A percentile compares a stretch with the other conserved stretches of the same genome.
phyloP scores from a whole-genome alignment of 2,329 filamentous ascomycete genomes.

The Cytospora piceae region DNA sequence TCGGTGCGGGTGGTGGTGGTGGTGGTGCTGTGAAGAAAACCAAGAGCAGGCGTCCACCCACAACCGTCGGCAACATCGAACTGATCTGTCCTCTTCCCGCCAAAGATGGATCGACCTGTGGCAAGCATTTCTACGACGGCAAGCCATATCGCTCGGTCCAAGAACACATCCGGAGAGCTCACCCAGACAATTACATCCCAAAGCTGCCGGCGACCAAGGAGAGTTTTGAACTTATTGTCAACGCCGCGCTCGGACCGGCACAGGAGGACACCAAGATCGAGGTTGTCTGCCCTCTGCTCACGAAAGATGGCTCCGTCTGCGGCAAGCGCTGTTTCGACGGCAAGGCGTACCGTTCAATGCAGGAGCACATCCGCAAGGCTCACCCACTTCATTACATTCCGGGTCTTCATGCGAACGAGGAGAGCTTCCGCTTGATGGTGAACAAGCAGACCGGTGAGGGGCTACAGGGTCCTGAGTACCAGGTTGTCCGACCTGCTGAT shows the following conservation, averaged over 20 bases:
- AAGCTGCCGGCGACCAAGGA: constrained; percentile 98
- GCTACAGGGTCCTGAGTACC: neutral
- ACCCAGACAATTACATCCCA: constrained; percentile 94
- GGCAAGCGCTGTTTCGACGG: constrained; percentile 25
- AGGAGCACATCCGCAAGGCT: constrained; percentile 96
- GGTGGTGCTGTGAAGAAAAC: constrained; percentile 10
- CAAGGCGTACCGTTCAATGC: constrained; percentile 84
- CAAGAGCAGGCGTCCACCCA: constrained; percentile 5
- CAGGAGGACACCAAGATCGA: constrained; percentile 10
- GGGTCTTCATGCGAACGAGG: constrained; percentile 95
- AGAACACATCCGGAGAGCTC: constrained; percentile 96
- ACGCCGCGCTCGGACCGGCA: constrained; percentile 44
- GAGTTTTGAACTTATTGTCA: constrained; percentile 96
- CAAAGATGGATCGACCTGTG: constrained; percentile 12
- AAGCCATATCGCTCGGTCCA: constrained; percentile 88
- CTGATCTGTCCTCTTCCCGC: constrained; percentile 5
- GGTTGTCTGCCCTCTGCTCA: constrained; percentile 25
- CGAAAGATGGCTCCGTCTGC: constrained; percentile 20
- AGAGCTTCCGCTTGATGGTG: constrained; percentile 97
- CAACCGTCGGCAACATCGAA: neutral
- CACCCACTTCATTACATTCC: constrained; percentile 97
- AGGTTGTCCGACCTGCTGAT: neutral
- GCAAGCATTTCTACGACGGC: constrained; percentile 9
- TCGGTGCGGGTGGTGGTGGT: neutral
- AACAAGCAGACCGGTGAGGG: constrained; percentile 70